A percentile compares a stretch with the other conserved stretches of the same genome.
These are phyloP conservation scores for Trichoderma citrinoviride DNA, from an alignment of 2,329 filamentous ascomycete genomes.

Conservation along the genomic window DNA sequence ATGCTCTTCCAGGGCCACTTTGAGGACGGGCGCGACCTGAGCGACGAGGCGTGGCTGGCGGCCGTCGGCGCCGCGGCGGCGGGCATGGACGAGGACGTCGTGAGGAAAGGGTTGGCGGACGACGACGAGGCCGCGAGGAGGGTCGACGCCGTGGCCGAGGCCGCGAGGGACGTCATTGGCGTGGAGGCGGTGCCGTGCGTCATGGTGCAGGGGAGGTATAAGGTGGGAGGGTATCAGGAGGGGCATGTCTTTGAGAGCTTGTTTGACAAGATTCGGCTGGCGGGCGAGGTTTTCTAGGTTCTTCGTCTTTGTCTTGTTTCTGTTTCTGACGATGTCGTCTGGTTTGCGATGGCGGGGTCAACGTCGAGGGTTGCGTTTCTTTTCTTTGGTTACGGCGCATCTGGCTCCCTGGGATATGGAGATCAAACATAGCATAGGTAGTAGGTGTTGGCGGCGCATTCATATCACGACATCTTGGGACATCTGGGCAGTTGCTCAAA, in stretches of 20 bases:
- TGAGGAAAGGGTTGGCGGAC: conserved; percentile 32
- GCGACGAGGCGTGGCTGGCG: conserved; percentile 41
- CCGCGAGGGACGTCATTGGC: conserved; percentile 31
- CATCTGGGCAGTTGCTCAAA: background rate
- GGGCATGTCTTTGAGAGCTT: conserved; percentile 61
- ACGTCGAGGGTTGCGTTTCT: no score
- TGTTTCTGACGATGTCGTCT: background rate
- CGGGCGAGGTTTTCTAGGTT: conserved; percentile 15
- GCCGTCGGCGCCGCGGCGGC: conserved; percentile 35
- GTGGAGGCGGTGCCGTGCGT: conserved; percentile 72
- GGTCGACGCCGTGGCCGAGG: conserved; percentile 35
- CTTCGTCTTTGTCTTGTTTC: background rate
- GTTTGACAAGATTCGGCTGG: conserved; percentile 56
- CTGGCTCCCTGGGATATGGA: background rate
- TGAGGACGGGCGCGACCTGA: conserved; percentile 42
- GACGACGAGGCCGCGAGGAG: conserved; percentile 28
- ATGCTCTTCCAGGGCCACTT: conserved; percentile 45
- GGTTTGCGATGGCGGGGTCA: background rate
- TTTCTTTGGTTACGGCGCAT: background rate
- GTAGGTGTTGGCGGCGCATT: background rate
- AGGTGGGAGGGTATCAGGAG: conserved; percentile 70
- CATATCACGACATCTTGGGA: background rate
- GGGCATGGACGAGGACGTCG: conserved; percentile 31
- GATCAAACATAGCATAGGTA: background rate
- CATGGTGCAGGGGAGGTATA: conserved; percentile 64